Conservation (phyloP, 2,329 filamentous ascomycete genomes). For the Biscogniauxia sp. region DNA sequence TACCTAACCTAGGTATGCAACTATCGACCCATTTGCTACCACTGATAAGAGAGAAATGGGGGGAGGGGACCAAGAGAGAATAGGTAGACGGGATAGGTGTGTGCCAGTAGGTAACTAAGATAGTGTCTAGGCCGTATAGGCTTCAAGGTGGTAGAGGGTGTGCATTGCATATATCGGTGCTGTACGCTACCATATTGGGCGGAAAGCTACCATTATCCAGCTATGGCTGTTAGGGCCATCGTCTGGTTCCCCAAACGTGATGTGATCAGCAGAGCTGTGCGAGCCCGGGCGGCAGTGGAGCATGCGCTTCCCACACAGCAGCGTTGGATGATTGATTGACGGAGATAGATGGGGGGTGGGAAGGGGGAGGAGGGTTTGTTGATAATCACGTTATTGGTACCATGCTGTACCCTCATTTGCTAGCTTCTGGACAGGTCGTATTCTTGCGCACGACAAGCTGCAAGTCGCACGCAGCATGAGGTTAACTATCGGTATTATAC, state of each 20-base stretch:
- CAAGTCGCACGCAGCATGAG: neutral
- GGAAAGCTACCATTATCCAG: neutral
- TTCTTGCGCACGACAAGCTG: neutral
- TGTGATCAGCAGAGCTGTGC: neutral
- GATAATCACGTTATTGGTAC: slow-evolving; percentile 21
- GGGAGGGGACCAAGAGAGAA: neutral
- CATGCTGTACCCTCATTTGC: slow-evolving; percentile 17
- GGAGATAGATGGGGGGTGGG: neutral
- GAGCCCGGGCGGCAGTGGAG: neutral
- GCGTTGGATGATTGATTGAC: neutral
- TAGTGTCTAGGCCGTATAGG: neutral
- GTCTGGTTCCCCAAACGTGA: neutral
- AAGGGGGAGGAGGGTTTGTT: neutral
- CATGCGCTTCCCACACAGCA: neutral
- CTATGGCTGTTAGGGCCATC: neutral
- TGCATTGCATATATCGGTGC: neutral
- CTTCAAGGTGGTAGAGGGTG: neutral
- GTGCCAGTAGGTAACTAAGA: neutral
- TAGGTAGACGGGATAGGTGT: neutral
- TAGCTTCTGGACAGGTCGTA: neutral
- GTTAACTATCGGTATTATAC: neutral
- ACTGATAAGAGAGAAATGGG: slow-evolving; percentile 1
- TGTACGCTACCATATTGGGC: neutral
- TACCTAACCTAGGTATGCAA: neutral
- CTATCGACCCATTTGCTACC: slow-evolving; percentile 2